Conservation (phyloP, 441 rosid species). For the Eruca vesicaria region DNA sequence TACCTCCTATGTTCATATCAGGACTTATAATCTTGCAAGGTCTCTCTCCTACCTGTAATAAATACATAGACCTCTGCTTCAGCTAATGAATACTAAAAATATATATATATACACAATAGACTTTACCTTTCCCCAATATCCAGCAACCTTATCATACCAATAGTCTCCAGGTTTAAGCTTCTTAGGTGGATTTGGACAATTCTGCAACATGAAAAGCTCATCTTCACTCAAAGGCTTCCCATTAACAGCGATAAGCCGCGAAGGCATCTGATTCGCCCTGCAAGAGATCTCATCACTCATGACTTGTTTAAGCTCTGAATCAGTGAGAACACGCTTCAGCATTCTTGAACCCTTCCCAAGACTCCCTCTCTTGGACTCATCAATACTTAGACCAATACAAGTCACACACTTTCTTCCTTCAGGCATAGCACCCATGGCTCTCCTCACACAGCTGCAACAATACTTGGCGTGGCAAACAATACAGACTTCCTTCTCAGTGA, state of each 20-base stretch:
- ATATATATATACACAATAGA: slow-evolving; percentile 1
- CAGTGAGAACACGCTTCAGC: slow-evolving; percentile 46
- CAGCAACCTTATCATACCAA: slow-evolving; percentile 64
- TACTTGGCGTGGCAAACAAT: slow-evolving; percentile 66
- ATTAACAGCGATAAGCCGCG: slow-evolving; percentile 51
- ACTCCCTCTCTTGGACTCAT: slow-evolving; percentile 47
- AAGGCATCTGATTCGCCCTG: slow-evolving; percentile 52
- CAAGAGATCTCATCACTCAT: slow-evolving; percentile 52
- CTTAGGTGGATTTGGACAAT: slow-evolving; percentile 56
- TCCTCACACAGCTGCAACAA: slow-evolving; percentile 50
- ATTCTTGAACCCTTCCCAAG: slow-evolving; percentile 51
- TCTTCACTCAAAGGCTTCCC: slow-evolving; percentile 36
- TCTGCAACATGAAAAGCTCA: slow-evolving; percentile 45
- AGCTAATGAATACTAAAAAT: neutral
- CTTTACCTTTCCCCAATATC: slow-evolving; percentile 72
- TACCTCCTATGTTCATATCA: slow-evolving; percentile 41
- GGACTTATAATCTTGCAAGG: slow-evolving; percentile 60
- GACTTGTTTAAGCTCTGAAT: slow-evolving; percentile 40
- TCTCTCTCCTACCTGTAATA: slow-evolving; percentile 51
- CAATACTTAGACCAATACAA: slow-evolving; percentile 52
- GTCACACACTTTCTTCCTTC: slow-evolving; percentile 67
- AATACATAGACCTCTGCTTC: slow-evolving; percentile 17
- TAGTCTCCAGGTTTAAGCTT: slow-evolving; percentile 54
- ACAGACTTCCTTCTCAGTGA: slow-evolving; percentile 58
- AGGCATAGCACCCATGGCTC: slow-evolving; percentile 78